Evolutionary conservation across 805 yeast genomes (phyloP).

Genomic region (Starmera caribaea): DNA sequence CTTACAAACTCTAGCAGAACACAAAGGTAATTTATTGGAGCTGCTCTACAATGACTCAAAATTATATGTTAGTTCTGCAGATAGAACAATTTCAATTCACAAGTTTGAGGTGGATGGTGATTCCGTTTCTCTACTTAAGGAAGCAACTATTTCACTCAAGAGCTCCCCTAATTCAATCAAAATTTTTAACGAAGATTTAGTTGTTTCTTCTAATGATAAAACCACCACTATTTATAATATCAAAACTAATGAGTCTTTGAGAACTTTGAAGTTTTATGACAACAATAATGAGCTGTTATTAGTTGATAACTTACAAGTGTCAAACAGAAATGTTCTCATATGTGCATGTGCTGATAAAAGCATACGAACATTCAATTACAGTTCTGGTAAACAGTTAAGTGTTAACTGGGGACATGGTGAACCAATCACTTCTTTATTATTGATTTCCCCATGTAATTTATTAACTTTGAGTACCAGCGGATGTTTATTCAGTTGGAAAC

Average conservation of each 20-base stretch:
- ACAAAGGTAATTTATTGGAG: slow-evolving; percentile 41
- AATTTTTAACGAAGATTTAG: slow-evolving; percentile 27
- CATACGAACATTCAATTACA: slow-evolving; percentile 36
- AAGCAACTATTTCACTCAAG: slow-evolving; percentile 40
- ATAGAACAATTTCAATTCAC: slow-evolving; percentile 51
- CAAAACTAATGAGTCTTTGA: slow-evolving; percentile 21
- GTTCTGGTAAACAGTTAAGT: slow-evolving; percentile 35
- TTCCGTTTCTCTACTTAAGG: slow-evolving; percentile 19
- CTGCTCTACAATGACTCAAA: slow-evolving; percentile 21
- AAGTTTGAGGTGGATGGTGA: slow-evolving; percentile 18
- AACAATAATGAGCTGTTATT: slow-evolving; percentile 34
- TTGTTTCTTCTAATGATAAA: slow-evolving; percentile 45
- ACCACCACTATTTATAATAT: slow-evolving; percentile 31
- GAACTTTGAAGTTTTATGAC: slow-evolving; percentile 31
- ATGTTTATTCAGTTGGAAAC: slow-evolving; percentile 41
- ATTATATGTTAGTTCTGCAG: slow-evolving; percentile 49
- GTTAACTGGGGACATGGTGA: slow-evolving; percentile 56
- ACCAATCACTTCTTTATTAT: slow-evolving; percentile 32
- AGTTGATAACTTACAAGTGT: slow-evolving; percentile 32
- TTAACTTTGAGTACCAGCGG: slow-evolving; percentile 43
- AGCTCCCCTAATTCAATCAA: slow-evolving; percentile 38
- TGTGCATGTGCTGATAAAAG: slow-evolving; percentile 50
- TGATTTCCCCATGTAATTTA: slow-evolving; percentile 18
- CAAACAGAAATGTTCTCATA: slow-evolving; percentile 21
- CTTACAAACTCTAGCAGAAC: slow-evolving; percentile 49